Evolutionary conservation across 495 filamentous ascomycete genomes (phyloP).

Genomic region (Tuber magnatum): DNA sequence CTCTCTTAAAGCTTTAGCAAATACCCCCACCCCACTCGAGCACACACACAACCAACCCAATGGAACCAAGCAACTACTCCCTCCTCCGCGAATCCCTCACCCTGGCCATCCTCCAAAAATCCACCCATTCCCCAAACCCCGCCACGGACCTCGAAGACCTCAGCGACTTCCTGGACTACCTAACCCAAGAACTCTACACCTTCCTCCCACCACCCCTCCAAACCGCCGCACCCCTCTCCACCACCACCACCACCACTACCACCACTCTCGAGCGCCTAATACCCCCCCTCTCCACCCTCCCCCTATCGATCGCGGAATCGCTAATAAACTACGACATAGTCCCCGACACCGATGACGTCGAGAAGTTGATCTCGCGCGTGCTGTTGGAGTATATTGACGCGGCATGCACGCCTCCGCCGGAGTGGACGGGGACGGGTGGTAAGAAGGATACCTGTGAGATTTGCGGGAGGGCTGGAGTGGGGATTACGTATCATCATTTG

Average conservation of each 20-base stretch:
- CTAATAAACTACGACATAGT: conserved; percentile 53
- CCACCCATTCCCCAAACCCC: conserved; percentile 23
- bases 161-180: conserved; percentile 68
- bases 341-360: conserved; percentile 42
- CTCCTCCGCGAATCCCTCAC: conserved; percentile 64
- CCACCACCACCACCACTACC: conserved; percentile 48
- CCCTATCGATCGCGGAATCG: conserved; percentile 56
- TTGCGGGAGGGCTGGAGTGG: conserved; percentile 63
- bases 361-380: conserved; percentile 56
- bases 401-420: conserved; percentile 54
- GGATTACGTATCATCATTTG: conserved; percentile 75
- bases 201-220: conserved; percentile 55
- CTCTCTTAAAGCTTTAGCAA: conserved; percentile 9
- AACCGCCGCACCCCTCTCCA: conserved; percentile 47
- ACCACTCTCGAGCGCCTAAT: conserved; percentile 44
- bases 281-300: conserved; percentile 45
- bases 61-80: conserved; percentile 53
- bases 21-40: not conserved
- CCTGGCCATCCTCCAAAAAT: conserved; percentile 47
- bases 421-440: conserved; percentile 47
- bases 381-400: conserved; percentile 54
- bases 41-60: conserved; percentile 10
- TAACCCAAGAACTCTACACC: conserved; percentile 61
- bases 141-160: conserved; percentile 56
- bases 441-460: conserved; percentile 61